phyloP scores from a whole-genome alignment of 163 green algal species.

The Scenedesmus sp. region DNA sequence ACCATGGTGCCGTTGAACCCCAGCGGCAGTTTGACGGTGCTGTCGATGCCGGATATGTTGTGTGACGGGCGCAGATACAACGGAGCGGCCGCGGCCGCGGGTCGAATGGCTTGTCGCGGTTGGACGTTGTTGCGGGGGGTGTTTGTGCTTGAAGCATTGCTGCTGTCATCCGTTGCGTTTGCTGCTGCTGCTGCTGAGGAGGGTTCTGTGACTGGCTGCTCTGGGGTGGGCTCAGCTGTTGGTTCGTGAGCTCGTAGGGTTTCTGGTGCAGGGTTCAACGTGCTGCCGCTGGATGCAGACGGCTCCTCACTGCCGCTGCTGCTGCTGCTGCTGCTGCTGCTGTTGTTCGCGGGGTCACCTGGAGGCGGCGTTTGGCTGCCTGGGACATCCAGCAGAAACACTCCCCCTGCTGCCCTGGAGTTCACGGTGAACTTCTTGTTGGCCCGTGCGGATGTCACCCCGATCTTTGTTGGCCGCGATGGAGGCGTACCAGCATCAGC shows the following conservation, averaged over 20 bases:
- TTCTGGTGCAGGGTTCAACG: neutral
- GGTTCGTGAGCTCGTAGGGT: neutral
- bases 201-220: too few relatives aligned
- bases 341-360: neutral
- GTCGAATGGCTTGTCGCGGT: neutral
- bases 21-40: conserved; percentile 23
- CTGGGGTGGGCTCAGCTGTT: neutral
- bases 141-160: neutral
- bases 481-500: neutral
- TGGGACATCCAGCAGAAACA: neutral
- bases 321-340: conserved; percentile 10
- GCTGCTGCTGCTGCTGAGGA: neutral
- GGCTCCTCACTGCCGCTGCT: too few relatives aligned
- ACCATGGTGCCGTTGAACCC: neutral
- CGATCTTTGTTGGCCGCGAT: neutral
- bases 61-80: neutral
- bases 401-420: neutral
- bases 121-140: neutral
- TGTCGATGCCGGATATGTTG: conserved; percentile 10
- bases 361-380: neutral
- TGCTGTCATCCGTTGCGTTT: neutral
- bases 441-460: neutral
- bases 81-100: neutral
- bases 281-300: too few relatives aligned
- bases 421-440: neutral